Conservation (phyloP, 1,139 yeast species). For the Protomyces arabidopsidicola region DNA sequence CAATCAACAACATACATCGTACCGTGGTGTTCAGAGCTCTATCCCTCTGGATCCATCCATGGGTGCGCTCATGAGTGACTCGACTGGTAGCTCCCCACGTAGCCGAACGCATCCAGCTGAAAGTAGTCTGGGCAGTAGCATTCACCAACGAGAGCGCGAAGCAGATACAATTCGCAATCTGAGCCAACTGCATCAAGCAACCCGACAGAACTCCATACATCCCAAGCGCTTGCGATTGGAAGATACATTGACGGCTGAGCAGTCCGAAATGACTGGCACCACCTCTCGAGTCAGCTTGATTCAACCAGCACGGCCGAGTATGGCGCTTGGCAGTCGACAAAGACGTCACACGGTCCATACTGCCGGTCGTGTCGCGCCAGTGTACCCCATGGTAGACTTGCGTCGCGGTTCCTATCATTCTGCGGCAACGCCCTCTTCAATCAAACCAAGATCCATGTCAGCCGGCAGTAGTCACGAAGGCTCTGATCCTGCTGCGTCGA, state of each 20-base stretch:
- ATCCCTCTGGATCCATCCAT: too few relatives aligned
- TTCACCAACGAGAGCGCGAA: neutral
- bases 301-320: too few relatives aligned
- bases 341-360: neutral
- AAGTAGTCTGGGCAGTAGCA: neutral
- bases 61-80: too few relatives aligned
- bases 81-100: too few relatives aligned
- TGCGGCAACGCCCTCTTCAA: neutral
- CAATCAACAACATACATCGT: too few relatives aligned
- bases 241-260: neutral
- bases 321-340: neutral
- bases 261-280: neutral
- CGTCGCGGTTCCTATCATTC: neutral
- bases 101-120: neutral
- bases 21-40: too few relatives aligned
- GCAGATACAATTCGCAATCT: neutral
- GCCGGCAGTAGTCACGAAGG: neutral
- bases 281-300: too few relatives aligned
- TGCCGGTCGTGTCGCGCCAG: neutral
- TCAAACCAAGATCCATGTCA: neutral
- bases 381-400: too few relatives aligned
- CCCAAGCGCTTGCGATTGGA: neutral
- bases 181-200: neutral
- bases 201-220: neutral
- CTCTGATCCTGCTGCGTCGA: neutral